These are phyloP conservation scores for Silybum marianum DNA, from an alignment of 129 eudicot species.

Conservation along the genomic window DNA sequence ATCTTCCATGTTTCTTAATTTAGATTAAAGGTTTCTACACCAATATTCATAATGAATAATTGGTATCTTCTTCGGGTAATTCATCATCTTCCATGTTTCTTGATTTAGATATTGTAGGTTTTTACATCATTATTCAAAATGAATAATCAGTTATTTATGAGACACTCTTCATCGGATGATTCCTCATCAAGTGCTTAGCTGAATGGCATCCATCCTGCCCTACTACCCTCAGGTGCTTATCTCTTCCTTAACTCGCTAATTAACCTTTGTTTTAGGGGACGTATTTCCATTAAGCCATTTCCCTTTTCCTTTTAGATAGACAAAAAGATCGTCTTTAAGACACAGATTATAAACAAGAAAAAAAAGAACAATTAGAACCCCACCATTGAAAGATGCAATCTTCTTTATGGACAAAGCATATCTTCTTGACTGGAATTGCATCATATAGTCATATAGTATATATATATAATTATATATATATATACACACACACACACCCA, in stretches of 20 bases:
- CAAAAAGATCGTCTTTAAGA: constrained; percentile 18
- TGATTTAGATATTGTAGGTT: not conserved
- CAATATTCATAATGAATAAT: not conserved
- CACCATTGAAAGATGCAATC: constrained; percentile 42
- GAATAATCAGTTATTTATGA: not conserved
- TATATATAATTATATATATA: constrained; percentile 18
- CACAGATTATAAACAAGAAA: constrained; percentile 28
- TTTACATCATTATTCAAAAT: not conserved
- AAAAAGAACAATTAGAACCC: constrained; percentile 28
- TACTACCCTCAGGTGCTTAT: not conserved
- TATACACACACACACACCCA: not conserved
- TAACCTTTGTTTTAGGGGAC: constrained; percentile 1
- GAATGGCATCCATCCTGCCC: constrained; percentile 15
- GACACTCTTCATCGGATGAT: not conserved
- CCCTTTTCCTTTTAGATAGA: not conserved
- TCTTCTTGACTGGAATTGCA: constrained; percentile 60
- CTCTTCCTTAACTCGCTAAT: constrained; percentile 10
- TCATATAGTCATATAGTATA: constrained; percentile 32
- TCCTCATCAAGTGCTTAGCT: not conserved
- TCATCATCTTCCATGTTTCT: not conserved
- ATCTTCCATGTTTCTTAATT: constrained; percentile 18
- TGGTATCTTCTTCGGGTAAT: not conserved
- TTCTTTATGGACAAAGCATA: constrained; percentile 29
- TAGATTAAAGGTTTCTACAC: not conserved
- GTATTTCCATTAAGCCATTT: not conserved